Percentiles rank a stretch among this genome's conserved stretches.
phyloP scores from a whole-genome alignment of 306 rosid genomes.

The Castanospermum australe region DNA sequence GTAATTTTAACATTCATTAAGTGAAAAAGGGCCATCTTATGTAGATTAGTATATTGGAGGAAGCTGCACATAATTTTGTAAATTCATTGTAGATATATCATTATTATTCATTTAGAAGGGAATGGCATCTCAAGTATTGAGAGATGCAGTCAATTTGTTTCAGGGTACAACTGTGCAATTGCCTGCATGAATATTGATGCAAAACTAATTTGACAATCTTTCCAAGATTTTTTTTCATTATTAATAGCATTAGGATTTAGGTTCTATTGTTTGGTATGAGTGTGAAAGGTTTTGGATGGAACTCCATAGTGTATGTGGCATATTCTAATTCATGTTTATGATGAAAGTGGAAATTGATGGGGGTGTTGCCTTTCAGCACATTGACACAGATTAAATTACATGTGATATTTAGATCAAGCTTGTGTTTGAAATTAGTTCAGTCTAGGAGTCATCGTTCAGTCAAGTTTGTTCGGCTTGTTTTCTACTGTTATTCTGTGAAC shows the following conservation, averaged over 20 bases:
- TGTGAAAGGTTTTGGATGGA: not conserved
- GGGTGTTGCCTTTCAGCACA: not conserved
- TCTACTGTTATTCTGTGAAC: no score
- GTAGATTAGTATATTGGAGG: constrained; percentile 5
- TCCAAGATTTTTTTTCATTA: not conserved
- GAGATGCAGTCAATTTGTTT: not conserved
- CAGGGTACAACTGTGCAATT: not conserved
- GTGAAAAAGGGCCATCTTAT: not conserved
- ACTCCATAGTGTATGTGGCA: not conserved
- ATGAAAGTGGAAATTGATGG: not conserved
- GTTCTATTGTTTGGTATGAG: not conserved
- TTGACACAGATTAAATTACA: not conserved
- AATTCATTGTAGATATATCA: not conserved
- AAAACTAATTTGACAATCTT: not conserved
- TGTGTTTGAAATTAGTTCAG: not conserved
- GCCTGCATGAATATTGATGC: not conserved
- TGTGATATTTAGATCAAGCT: not conserved
- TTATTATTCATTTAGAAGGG: not conserved
- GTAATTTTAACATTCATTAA: not conserved
- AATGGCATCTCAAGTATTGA: not conserved
- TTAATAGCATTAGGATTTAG: not conserved
- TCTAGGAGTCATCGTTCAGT: not conserved
- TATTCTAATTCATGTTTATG: not conserved
- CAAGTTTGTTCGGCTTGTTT: not conserved
- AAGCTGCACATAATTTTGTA: not conserved